Evolutionary conservation across 495 filamentous ascomycete genomes (phyloP).

Genomic region (Neurospora hispaniola): DNA sequence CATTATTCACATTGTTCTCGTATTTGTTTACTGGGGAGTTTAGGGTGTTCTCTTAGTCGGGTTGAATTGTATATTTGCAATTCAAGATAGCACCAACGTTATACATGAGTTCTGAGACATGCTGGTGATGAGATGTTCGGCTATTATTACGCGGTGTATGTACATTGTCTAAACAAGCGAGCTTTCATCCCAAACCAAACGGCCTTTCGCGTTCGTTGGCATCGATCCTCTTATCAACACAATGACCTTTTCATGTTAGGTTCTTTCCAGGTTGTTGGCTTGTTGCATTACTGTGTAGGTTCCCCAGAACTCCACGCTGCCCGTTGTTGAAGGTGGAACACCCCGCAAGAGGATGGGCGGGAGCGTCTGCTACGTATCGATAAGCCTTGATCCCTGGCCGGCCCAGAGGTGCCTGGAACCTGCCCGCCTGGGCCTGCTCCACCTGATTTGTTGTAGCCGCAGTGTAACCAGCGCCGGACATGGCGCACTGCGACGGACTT

Average conservation of each 20-base stretch:
- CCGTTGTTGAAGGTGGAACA: neutral
- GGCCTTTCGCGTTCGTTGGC: neutral
- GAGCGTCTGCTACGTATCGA: neutral
- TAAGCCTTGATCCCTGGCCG: neutral
- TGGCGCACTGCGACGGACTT: neutral
- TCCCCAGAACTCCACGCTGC: neutral
- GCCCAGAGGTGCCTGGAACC: neutral
- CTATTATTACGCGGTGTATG: neutral
- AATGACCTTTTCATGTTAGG: neutral
- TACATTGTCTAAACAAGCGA: neutral
- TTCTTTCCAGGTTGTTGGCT: neutral
- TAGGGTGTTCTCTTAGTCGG: too few species aligned
- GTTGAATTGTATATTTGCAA: too few species aligned
- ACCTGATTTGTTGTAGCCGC: neutral
- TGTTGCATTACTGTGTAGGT: neutral
- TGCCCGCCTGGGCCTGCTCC: neutral
- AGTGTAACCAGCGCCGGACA: neutral
- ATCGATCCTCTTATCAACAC: neutral
- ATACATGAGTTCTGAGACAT: neutral
- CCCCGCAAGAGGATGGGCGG: neutral
- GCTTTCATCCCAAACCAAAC: neutral
- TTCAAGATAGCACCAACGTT: neutral
- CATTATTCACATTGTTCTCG: too few species aligned
- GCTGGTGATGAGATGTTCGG: neutral
- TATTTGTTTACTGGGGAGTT: too few species aligned